Percentiles rank a stretch among this genome's conserved stretches.
Evolutionary conservation across 202 grass and related monocot species (phyloP).

Genomic region (Bolboschoenoplectus hybrid): DNA sequence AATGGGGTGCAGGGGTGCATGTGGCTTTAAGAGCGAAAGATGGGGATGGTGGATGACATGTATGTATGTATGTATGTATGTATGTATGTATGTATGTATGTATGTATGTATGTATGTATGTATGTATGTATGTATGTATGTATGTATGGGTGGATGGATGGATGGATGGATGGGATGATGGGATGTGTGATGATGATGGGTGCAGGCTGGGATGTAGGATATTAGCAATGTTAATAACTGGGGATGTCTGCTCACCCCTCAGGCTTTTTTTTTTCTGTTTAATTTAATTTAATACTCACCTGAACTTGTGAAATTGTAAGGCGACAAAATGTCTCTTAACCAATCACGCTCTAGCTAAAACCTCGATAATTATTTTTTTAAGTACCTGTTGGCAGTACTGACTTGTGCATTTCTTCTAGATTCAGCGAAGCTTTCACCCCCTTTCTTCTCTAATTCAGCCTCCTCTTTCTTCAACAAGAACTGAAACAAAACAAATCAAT

Average conservation of each 20-base stretch:
- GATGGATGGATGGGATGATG: conserved; percentile 32
- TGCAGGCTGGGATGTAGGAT: conserved; percentile 36
- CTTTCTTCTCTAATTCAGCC: conserved; percentile 21
- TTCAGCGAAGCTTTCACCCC: conserved; percentile 13
- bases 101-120: background rate
- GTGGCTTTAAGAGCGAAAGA: conserved; percentile 36
- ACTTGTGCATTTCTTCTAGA: conserved; percentile 46
- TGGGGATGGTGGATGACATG: conserved; percentile 3
- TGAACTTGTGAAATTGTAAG: background rate
- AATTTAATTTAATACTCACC: conserved; percentile 25
- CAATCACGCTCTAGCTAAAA: conserved; percentile 41
- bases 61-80: background rate
- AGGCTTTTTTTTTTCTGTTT: background rate
- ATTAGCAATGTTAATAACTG: conserved; percentile 28
- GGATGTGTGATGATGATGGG: conserved; percentile 36
- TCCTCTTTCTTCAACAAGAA: conserved; percentile 34
- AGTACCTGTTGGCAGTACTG: conserved; percentile 41
- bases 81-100: background rate
- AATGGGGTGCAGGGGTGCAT: conserved; percentile 28
- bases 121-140: background rate
- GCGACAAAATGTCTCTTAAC: conserved; percentile 18
- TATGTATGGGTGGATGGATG: background rate
- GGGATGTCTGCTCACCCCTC: conserved; percentile 11
- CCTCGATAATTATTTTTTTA: conserved; percentile 16
- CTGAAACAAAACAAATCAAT: conserved; percentile 51